Conservation (phyloP, 148 eudicot species). For the Diospyros kaki region DNA sequence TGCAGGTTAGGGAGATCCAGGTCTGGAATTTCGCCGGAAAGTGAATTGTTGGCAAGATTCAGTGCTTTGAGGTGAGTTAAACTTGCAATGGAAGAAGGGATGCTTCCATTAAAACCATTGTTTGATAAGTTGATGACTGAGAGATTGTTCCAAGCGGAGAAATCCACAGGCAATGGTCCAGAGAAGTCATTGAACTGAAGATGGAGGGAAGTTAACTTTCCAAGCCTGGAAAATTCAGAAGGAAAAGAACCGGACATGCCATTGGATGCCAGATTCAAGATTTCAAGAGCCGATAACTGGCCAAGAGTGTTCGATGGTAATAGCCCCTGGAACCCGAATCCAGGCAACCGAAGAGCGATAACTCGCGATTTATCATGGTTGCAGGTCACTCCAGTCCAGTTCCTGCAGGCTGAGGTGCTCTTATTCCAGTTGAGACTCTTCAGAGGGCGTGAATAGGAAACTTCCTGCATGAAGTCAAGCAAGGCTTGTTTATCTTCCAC, state of each 20-base stretch:
- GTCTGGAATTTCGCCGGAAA: slow-evolving; percentile 62
- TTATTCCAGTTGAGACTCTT: slow-evolving; percentile 26
- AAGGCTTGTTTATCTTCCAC: slow-evolving; percentile 48
- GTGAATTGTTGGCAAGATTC: slow-evolving; percentile 53
- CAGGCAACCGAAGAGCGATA: slow-evolving; percentile 37
- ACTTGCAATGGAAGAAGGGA: slow-evolving; percentile 49
- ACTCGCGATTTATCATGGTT: slow-evolving; percentile 29
- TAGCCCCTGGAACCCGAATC: slow-evolving; percentile 28
- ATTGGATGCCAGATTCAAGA: slow-evolving; percentile 58
- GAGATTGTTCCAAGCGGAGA: slow-evolving; percentile 52
- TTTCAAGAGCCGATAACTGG: slow-evolving; percentile 38
- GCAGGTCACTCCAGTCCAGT: slow-evolving; percentile 54
- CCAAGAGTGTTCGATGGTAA: slow-evolving; percentile 39
- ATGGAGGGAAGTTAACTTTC: slow-evolving; percentile 42
- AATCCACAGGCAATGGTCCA: slow-evolving; percentile 54
- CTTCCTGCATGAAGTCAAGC: slow-evolving; percentile 30
- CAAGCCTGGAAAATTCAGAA: slow-evolving; percentile 45
- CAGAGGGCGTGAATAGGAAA: slow-evolving; percentile 21
- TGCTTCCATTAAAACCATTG: slow-evolving; percentile 58
- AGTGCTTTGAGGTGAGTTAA: slow-evolving; percentile 45
- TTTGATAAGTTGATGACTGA: slow-evolving; percentile 46
- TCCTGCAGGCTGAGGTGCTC: slow-evolving; percentile 27
- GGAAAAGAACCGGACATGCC: slow-evolving; percentile 53
- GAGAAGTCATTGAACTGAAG: slow-evolving; percentile 49
- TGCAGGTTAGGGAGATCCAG: slow-evolving; percentile 38